Evolutionary conservation across 2,329 filamentous ascomycete genomes (phyloP), one percentile per base, ranked within the genome.

Genomic region (Botryotinia narcissicola): DNA sequence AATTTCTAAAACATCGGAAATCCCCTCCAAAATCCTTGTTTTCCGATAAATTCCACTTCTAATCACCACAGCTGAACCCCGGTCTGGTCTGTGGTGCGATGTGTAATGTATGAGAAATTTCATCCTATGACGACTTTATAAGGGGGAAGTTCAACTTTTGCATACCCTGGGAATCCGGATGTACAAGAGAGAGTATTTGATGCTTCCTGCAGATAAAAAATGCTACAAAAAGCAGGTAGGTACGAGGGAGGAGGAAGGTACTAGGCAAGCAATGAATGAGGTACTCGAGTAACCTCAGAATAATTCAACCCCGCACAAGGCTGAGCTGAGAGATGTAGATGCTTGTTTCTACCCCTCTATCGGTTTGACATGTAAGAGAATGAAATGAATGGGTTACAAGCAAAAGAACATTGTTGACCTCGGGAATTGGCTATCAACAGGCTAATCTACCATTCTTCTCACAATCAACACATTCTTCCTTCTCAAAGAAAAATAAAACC

Each of bases 21-120:
- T 48, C 40, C 63, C 44, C 63, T 48, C 32, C 14, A 4, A 54
- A 29, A 67, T 29, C 64, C 64, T 46, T 54, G 64, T 67, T 48
- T 67, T 54, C 64, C 64, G 64, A 54, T 12, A 67, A 54, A 54
- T 67, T 54, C 46, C 64, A 54, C 64, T 18, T 67, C 25, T 32
- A 29, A 46, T n/a, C 22, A 51, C 63, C 9, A 37, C 12, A 40
- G 22, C 44, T 67, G 32, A 67, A 67, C 44, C 44, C 63, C 37
- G 63, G 48, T 48, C 46, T 57, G n/a, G n/a, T 29, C 14, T 57
- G 51, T 14, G 12, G 46, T 51, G 46, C 46, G 10, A 51, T 25
- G 46, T 10, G 46, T 48, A 48, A 48, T 60, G 57, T 35, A 35
- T 12, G 32, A 60, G 57, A 7, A 29, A 35, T 48, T 25, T 25